Percentiles rank a stretch among this genome's conserved stretches.
Conservation (phyloP, 106 monocot species). For the Allium sativum region DNA sequence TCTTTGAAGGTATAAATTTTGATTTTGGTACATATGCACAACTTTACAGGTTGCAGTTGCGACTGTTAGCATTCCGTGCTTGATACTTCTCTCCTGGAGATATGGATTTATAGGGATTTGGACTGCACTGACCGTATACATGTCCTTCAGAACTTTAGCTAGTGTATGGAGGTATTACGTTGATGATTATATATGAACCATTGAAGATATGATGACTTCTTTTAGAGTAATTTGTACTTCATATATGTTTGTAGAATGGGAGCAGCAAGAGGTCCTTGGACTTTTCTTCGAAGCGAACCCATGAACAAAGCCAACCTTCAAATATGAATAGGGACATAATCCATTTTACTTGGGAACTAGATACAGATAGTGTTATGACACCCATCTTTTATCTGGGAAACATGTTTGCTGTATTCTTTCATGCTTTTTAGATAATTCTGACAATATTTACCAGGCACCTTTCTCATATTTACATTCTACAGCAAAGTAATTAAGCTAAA, state of each 20-base stretch:
- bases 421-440: too few species aligned
- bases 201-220: neutral
- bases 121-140: conserved; percentile 59
- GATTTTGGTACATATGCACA: neutral
- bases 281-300: neutral
- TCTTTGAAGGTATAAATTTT: neutral
- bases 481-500: too few species aligned
- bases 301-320: neutral
- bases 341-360: too few species aligned
- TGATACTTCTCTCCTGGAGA: conserved; percentile 35
- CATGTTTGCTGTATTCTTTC: too few species aligned
- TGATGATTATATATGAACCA: too few species aligned
- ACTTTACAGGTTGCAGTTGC: conserved; percentile 36
- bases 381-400: too few species aligned
- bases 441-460: too few species aligned
- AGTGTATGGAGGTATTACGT: conserved; percentile 42
- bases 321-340: too few species aligned
- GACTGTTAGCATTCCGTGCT: conserved; percentile 28
- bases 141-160: conserved; percentile 42
- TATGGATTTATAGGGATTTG: conserved; percentile 60
- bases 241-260: conserved; percentile 23
- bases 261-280: conserved; percentile 23
- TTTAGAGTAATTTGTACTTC: neutral
- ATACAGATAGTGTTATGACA: too few species aligned
- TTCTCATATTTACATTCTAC: too few species aligned